Conservation (phyloP, 768 basidiomycete species). For the Phanerodontia chrysosporium region DNA sequence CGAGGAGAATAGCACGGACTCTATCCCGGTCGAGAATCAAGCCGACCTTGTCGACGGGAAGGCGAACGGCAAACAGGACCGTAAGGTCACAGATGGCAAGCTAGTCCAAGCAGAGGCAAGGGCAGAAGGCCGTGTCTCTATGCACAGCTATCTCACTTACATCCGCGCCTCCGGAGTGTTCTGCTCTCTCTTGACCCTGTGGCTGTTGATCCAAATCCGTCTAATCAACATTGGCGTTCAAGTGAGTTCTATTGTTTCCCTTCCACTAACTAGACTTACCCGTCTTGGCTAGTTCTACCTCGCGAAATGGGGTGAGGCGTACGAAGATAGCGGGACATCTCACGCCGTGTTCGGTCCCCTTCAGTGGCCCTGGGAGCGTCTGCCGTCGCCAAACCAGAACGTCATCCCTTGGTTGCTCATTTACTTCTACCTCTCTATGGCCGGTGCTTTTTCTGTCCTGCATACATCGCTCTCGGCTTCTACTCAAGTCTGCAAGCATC, state of each 20-base stretch:
- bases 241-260: constrained; percentile 28
- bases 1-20: constrained; percentile 8
- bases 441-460: constrained; percentile 50
- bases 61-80: constrained; percentile 1
- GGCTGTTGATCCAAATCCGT: constrained; percentile 51
- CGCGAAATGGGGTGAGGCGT: constrained; percentile 68
- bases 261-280: not conserved
- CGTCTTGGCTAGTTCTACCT: constrained; percentile 49
- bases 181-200: constrained; percentile 51
- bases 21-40: constrained; percentile 28
- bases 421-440: constrained; percentile 58
- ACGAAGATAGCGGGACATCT: constrained; percentile 33
- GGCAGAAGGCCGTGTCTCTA: constrained; percentile 62
- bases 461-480: constrained; percentile 59
- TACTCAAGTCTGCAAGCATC: constrained; percentile 68
- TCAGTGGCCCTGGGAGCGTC: constrained; percentile 33
- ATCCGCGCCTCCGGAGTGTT: constrained; percentile 55
- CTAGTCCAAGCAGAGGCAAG: constrained; percentile 59
- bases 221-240: constrained; percentile 54
- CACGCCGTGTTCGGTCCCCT: not conserved
- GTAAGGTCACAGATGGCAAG: constrained; percentile 36
- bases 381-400: constrained; percentile 56
- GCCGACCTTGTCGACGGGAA: constrained; percentile 23
- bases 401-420: constrained; percentile 65
- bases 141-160: constrained; percentile 58